Base-by-base conservation (phyloP, 2,329 filamentous ascomycete genomes). In the Botrytis medusae region DNA sequence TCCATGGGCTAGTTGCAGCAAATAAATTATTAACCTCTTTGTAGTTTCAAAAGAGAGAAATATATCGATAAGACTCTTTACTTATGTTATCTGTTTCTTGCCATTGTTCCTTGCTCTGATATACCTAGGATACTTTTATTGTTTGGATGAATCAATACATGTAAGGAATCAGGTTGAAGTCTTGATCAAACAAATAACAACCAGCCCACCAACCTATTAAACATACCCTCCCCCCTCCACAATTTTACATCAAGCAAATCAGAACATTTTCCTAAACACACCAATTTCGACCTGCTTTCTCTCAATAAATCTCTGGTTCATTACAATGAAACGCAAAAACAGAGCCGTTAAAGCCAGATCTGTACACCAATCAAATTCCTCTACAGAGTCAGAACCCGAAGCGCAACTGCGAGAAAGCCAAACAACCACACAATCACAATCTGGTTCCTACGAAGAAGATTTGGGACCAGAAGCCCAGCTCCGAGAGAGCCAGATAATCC, bases 211-310 rank as follows among this genome's bases (percentile, higher is more conserved):
- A 46, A 20, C 44, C 44, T 46, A 46, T 54, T 29, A 54, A 29
- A 29, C n/a, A 25, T 8, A 25, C 1, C 51, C 51, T n/a, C 2
- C 12, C 14, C n/a, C 25, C 46, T n/a, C 51, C 25, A 54, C 5
- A 14, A n/a, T 54, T 0, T 1, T n/a, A n/a, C 10, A 54, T 54
- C n/a, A 29, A 6, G 2, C 6, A 18, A 3, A 4, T 8, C n/a
- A 29, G 29, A 16, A 8, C 6, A 18, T 16, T 3, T 54, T 54
- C 12, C 25, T 4, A 29, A 54, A 29, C 12, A 54, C 14, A 29
- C n/a, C 51, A 16, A 29, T 29, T 2, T 1, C 51, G 2, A 16
- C 2, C 12, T 2, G 3, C 1, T 16, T 3, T n/a, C 14, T 8
- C n/a, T 54, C 51, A 18, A 25, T 1, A 14, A 25, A 25, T 2